Percentiles rank a stretch among this genome's conserved stretches.
phyloP scores from a whole-genome alignment of 768 basidiomycete species.

The Exidia glandulosa region DNA sequence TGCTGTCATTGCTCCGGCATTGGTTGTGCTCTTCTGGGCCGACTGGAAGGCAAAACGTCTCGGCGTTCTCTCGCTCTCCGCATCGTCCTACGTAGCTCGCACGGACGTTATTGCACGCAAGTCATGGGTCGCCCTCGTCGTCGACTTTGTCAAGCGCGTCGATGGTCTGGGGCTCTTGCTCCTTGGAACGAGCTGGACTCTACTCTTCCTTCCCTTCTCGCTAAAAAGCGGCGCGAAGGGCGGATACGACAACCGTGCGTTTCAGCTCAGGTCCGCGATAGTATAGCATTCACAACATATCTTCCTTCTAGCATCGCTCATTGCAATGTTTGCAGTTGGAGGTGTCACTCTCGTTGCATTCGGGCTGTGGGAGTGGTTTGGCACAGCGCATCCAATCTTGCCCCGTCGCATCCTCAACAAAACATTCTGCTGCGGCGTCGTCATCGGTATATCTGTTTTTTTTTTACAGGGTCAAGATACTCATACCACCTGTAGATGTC shows the following conservation, averaged over 20 bases:
- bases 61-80: constrained; percentile 15
- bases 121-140: constrained; percentile 1
- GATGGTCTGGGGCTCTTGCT: constrained; percentile 20
- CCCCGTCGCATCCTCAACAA: constrained; percentile 24
- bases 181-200: constrained; percentile 17
- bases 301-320: constrained; percentile 18
- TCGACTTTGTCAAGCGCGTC: constrained; percentile 16
- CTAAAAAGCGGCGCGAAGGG: constrained; percentile 15
- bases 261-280: constrained; percentile 3
- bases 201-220: constrained; percentile 21
- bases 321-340: constrained; percentile 23
- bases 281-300: constrained; percentile 11
- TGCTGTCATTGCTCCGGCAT: constrained; percentile 14
- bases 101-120: not conserved
- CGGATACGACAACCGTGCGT: constrained; percentile 18
- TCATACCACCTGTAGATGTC: constrained; percentile 7
- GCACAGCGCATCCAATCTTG: constrained; percentile 23
- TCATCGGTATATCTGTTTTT: constrained; percentile 6
- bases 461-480: not conserved
- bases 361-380: constrained; percentile 20
- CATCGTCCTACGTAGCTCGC: not conserved
- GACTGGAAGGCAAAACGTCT: constrained; percentile 35
- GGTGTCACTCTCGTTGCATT: constrained; percentile 17
- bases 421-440: constrained; percentile 19
- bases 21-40: constrained; percentile 40